These are phyloP conservation scores for Hondaea fermentalgiana DNA, from an alignment of 108 stramenopile species.

Conservation along the genomic window DNA sequence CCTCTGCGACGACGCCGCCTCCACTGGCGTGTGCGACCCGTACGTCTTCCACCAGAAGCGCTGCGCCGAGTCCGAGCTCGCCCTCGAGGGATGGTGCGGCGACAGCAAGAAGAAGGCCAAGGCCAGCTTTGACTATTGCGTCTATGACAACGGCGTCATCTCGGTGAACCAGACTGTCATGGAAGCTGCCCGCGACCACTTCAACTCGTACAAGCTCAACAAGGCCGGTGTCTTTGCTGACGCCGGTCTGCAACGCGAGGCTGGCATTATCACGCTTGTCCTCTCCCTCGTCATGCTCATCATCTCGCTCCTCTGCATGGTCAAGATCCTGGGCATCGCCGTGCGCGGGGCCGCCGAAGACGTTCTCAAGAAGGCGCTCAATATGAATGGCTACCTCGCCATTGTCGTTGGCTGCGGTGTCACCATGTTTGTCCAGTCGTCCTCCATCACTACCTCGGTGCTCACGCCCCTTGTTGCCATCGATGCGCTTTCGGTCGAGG, in stretches of 20 bases:
- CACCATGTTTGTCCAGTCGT: slow-evolving; percentile 69
- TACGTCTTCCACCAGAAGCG: background rate
- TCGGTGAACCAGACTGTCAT: background rate
- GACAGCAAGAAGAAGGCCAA: background rate
- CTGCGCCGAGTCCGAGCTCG: background rate
- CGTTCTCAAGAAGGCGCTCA: slow-evolving; percentile 72
- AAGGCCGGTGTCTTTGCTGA: background rate
- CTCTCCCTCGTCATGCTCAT: slow-evolving; percentile 60
- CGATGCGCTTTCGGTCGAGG: slow-evolving; percentile 49
- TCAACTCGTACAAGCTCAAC: background rate
- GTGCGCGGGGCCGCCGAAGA: slow-evolving; percentile 64
- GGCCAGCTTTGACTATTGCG: background rate
- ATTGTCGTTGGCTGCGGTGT: slow-evolving; percentile 64
- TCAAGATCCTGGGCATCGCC: slow-evolving; percentile 64
- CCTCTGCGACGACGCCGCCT: slow-evolving; percentile 57
- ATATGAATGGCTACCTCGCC: slow-evolving; percentile 68
- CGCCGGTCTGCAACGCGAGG: background rate
- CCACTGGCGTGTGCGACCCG: slow-evolving; percentile 40
- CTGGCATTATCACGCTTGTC: slow-evolving; percentile 63
- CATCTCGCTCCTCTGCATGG: slow-evolving; percentile 65
- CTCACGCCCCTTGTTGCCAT: slow-evolving; percentile 72
- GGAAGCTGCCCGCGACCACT: background rate
- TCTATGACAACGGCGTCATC: background rate
- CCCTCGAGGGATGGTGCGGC: background rate
- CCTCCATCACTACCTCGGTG: slow-evolving; percentile 63